Percentiles rank a stretch among this genome's conserved stretches.
Conservation (phyloP, 768 basidiomycete species). For the Agaricus subrufescens region DNA sequence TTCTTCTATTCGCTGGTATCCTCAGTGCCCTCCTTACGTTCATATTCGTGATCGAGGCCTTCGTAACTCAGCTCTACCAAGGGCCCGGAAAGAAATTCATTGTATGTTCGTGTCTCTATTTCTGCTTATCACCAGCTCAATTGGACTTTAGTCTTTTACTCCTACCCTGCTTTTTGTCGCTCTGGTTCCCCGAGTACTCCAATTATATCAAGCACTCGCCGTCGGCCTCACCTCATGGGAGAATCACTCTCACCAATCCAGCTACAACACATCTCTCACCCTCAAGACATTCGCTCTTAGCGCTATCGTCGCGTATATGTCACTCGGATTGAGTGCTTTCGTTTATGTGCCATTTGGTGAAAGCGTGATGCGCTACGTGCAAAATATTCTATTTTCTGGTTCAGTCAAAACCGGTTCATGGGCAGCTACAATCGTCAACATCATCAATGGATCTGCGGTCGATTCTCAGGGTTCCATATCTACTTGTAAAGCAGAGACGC, state of each 20-base stretch:
- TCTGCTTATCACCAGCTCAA: background rate
- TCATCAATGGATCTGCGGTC: constrained; percentile 25
- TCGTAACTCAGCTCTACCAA: constrained; percentile 83
- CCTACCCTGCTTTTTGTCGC: constrained; percentile 83
- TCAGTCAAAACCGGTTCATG: constrained; percentile 15
- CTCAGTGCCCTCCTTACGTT: constrained; percentile 69
- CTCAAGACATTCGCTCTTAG: constrained; percentile 89
- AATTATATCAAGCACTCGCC: constrained; percentile 66
- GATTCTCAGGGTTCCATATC: constrained; percentile 9
- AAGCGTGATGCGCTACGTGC: constrained; percentile 63
- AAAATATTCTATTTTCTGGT: constrained; percentile 34
- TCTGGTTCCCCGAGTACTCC: constrained; percentile 76
- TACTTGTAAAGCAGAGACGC: constrained; percentile 10
- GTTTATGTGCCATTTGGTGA: constrained; percentile 94
- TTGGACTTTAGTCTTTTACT: constrained; percentile 51
- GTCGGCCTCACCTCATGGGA: constrained; percentile 80
- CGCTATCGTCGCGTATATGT: constrained; percentile 86
- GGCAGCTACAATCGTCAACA: constrained; percentile 17
- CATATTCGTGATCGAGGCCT: constrained; percentile 87
- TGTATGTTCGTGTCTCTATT: constrained; percentile 40
- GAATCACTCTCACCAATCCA: constrained; percentile 80
- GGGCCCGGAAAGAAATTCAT: constrained; percentile 80
- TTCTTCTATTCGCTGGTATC: constrained; percentile 65
- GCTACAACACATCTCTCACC: constrained; percentile 75
- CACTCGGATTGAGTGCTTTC: constrained; percentile 90